Evolutionary conservation across 352 stramenopile species (phyloP).

Genomic region (Blastocystis sp.): DNA sequence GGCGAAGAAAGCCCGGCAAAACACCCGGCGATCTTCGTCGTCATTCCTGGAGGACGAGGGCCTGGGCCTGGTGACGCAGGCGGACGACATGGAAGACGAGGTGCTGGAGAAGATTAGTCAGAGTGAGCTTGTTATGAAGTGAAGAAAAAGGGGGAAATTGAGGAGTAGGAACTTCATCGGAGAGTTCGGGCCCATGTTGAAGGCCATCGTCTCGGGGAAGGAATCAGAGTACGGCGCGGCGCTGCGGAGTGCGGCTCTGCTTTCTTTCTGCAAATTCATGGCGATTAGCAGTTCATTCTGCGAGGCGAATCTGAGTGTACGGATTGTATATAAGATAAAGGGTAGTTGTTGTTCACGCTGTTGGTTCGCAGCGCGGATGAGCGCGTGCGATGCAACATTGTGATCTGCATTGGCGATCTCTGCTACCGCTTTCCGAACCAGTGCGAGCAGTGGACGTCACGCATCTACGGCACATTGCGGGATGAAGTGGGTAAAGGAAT

Average conservation of each 20-base stretch:
- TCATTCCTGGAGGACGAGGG: slow-evolving; percentile 64
- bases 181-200: slow-evolving; percentile 84
- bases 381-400: slow-evolving; percentile 87
- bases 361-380: slow-evolving; percentile 62
- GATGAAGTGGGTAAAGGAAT: slow-evolving; percentile 75
- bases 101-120: slow-evolving; percentile 68
- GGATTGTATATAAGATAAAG: not conserved
- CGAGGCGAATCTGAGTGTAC: slow-evolving; percentile 81
- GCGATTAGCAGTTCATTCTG: slow-evolving; percentile 91
- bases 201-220: slow-evolving; percentile 77
- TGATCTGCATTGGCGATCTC: slow-evolving; percentile 91
- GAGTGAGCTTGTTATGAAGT: slow-evolving; percentile 61
- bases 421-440: slow-evolving; percentile 94
- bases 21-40: not conserved
- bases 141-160: not conserved
- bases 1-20: not conserved
- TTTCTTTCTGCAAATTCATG: slow-evolving; percentile 95
- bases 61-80: slow-evolving; percentile 52
- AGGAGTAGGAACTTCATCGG: slow-evolving; percentile 82
- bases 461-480: slow-evolving; percentile 87
- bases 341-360: slow-evolving; percentile 71
- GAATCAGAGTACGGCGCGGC: slow-evolving; percentile 76
- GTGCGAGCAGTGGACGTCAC: slow-evolving; percentile 93
- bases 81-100: slow-evolving; percentile 68
- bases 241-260: slow-evolving; percentile 85